Conservation (phyloP, 306 rosid genomes). For the Dryas alaskensis region DNA sequence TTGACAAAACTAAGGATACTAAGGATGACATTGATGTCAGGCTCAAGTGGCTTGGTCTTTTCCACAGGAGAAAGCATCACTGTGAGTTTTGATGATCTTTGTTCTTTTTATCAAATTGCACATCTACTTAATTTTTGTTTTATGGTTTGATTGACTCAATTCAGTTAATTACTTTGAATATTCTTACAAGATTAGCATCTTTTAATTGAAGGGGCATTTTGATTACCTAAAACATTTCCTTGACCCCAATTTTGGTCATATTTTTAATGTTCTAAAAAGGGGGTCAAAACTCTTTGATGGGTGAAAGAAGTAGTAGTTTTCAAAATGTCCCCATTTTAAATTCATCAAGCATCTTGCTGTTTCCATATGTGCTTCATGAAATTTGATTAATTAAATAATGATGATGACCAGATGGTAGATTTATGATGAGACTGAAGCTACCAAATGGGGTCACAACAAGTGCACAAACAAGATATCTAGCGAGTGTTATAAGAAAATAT, state of each 20-base stretch:
- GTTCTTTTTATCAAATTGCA: background rate
- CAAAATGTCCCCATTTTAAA: background rate
- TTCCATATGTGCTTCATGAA: background rate
- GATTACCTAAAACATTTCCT: no score
- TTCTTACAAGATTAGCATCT: no score
- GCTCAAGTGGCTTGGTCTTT: constrained; percentile 98
- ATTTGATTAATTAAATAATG: background rate
- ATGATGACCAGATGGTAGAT: constrained; percentile 73
- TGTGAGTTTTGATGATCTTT: constrained; percentile 51
- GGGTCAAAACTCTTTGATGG: no score
- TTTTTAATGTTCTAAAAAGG: no score
- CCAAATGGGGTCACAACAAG: constrained; percentile 96
- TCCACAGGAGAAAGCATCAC: constrained; percentile 83
- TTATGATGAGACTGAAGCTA: constrained; percentile 95
- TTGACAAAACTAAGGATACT: constrained; percentile 53
- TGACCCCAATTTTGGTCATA: no score
- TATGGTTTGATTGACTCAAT: background rate
- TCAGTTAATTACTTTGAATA: background rate
- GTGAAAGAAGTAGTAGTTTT: no score
- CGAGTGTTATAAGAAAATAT: constrained; percentile 75
- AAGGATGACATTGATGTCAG: constrained; percentile 92
- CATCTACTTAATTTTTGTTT: background rate
- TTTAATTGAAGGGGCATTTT: no score
- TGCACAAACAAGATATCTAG: constrained; percentile 70
- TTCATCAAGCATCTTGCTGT: background rate